A percentile compares a stretch with the other conserved stretches of the same genome.
Conservation (phyloP, 306 rosid species). For the Prunus mume region DNA sequence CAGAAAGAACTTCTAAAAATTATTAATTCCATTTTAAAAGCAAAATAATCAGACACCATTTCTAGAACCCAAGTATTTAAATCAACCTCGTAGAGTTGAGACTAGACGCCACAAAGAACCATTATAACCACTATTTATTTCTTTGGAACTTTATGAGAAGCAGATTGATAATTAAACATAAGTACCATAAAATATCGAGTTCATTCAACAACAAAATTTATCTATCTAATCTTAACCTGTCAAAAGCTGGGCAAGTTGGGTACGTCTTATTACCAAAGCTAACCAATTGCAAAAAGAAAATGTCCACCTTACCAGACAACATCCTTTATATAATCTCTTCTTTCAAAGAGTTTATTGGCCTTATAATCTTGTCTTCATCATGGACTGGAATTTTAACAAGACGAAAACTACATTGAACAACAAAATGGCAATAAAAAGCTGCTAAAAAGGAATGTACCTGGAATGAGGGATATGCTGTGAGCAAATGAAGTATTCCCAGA, state of each 20-base stretch:
- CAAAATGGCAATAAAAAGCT: conserved; percentile 12
- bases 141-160: neutral
- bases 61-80: neutral
- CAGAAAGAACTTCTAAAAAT: neutral
- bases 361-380: neutral
- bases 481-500: conserved; percentile 45
- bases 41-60: neutral
- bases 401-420: conserved; percentile 14
- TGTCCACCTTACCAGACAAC: neutral
- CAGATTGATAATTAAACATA: neutral
- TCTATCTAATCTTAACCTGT: neutral
- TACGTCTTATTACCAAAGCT: neutral
- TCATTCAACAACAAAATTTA: neutral
- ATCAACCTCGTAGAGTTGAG: neutral
- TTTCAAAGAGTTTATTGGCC: neutral
- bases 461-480: conserved; percentile 38
- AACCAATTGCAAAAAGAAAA: neutral
- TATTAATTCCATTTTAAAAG: neutral
- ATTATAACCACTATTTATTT: neutral
- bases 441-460: conserved; percentile 43
- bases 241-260: neutral
- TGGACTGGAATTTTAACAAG: conserved; percentile 3
- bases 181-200: neutral
- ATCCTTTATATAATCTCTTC: neutral
- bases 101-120: neutral